Base-by-base conservation (phyloP, 2,329 filamentous ascomycete species). In the Teratosphaeria nubilosa region DNA sequence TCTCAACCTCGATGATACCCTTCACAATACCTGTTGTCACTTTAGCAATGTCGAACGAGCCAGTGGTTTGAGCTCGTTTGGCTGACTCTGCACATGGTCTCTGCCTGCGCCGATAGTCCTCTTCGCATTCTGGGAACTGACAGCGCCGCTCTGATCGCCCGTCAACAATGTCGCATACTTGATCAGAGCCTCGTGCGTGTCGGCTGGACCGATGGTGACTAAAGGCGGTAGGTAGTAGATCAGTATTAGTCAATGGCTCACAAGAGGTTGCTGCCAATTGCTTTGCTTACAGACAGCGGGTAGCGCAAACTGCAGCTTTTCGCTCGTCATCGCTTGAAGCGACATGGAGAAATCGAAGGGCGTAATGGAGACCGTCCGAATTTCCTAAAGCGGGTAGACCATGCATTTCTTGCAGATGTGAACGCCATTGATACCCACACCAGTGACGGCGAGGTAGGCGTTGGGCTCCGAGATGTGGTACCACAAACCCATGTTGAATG, bases 1-100 rank as follows among this genome's bases (percentile, higher is more conserved):
- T 91, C 73, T 95, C 90, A 61, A 90, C 90, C 72, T 95, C 89
- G 65, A 95, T 94, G 71, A 95, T 91, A 60, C 89, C 90, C 73
- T 90, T 92, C 73, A 95, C 86, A 61, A 95, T 95, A 65, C 88
- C 88, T 68, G 88, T 86, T 16, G 94, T 85, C 4, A 22, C 9
- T 3, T 48, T 22, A 48, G 41, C 41, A 6, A 5, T 30, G 7
- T 22, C 16, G n/a, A n/a, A 48, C 22, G 9, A 20, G 41, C n/a
- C 41, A n/a, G 4, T 16, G 11, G 34, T 16, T 24, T 10, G n/a
- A 22, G 10, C 74, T 92, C 88, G 56, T 81, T 78, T 22, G 7
- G 6, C 41, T n/a, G 22, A 48, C 41, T 48, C 41, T 48, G 41
- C 41, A 48, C 41, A 53, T 53, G 51, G 24, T 53, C 31, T n/a